These are phyloP conservation scores for Botrytis galanthina DNA, from an alignment of 2,329 filamentous ascomycete species.

Conservation along the genomic window DNA sequence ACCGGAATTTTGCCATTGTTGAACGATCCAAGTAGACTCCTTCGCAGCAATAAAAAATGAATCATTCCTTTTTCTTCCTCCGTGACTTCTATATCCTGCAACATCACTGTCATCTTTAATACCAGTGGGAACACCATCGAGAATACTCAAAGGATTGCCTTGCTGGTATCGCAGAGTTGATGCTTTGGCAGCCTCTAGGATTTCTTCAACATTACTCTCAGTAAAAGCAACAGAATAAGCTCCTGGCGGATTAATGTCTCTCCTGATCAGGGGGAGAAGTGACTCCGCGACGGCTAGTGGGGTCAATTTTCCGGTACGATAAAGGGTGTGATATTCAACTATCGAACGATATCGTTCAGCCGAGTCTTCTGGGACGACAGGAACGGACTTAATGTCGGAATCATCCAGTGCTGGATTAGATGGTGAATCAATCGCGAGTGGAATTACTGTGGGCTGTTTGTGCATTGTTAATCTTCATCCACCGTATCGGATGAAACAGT, in stretches of 20 bases:
- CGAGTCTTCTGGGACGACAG: constrained; percentile 43
- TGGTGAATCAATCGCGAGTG: constrained; percentile 41
- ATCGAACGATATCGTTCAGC: constrained; percentile 63
- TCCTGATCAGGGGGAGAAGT: constrained; percentile 67
- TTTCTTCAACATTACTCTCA: constrained; percentile 60
- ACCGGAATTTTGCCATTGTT: constrained; percentile 67
- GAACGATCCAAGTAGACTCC: constrained; percentile 71
- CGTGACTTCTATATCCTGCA: constrained; percentile 66
- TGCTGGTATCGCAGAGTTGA: constrained; percentile 71
- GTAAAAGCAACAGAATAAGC: constrained; percentile 72
- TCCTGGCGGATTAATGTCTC: constrained; percentile 52
- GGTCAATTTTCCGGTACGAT: constrained; percentile 66
- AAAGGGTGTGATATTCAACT: constrained; percentile 74
- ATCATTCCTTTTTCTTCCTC: constrained; percentile 75
- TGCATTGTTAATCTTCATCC: neutral
- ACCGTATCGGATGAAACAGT: neutral
- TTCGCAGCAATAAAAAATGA: constrained; percentile 69
- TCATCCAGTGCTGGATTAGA: constrained; percentile 30
- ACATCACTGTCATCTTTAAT: constrained; percentile 81
- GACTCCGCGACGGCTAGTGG: constrained; percentile 69
- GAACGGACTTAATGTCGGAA: constrained; percentile 45
- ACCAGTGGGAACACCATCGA: constrained; percentile 81
- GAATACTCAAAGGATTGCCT: constrained; percentile 62
- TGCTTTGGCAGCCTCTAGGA: constrained; percentile 65
- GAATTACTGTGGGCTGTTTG: constrained; percentile 55